Conservation (phyloP, 495 filamentous ascomycete genomes). For the Filosporella fistucella region DNA sequence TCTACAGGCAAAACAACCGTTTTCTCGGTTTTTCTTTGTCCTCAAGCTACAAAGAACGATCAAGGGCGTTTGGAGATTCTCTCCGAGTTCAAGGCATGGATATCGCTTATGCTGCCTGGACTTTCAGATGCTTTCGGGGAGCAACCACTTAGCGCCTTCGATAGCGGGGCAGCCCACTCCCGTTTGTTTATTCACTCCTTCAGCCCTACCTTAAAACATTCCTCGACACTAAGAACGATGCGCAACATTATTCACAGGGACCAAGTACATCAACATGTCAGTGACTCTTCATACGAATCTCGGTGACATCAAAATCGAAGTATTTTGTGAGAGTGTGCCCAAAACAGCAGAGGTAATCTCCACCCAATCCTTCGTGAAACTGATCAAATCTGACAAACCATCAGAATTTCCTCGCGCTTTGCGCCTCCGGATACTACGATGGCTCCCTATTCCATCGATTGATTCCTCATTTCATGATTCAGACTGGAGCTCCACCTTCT, state of each 20-base stretch:
- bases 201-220: no score
- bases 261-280: conserved; percentile 52
- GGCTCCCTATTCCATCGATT: conserved; percentile 86
- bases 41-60: no score
- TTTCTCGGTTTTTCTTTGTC: no score
- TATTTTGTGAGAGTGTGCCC: conserved; percentile 93
- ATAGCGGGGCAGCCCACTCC: no score
- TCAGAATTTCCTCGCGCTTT: conserved; percentile 95
- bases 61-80: no score
- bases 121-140: no score
- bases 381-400: conserved; percentile 7
- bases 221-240: not conserved
- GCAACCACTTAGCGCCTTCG: no score
- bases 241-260: not conserved
- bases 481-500: conserved; percentile 64
- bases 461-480: conserved; percentile 88
- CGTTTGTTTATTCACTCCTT: no score
- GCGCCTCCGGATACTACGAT: conserved; percentile 84
- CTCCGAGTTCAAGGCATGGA: no score
- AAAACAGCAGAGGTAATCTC: conserved; percentile 70
- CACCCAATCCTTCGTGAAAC: not conserved
- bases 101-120: no score
- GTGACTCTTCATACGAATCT: conserved; percentile 81
- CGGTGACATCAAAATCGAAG: conserved; percentile 90
- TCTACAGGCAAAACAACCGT: no score